Evolutionary conservation across 805 yeast genomes (phyloP), one percentile per base, ranked within the genome.

Genomic region (Ogataea dorogensis): DNA sequence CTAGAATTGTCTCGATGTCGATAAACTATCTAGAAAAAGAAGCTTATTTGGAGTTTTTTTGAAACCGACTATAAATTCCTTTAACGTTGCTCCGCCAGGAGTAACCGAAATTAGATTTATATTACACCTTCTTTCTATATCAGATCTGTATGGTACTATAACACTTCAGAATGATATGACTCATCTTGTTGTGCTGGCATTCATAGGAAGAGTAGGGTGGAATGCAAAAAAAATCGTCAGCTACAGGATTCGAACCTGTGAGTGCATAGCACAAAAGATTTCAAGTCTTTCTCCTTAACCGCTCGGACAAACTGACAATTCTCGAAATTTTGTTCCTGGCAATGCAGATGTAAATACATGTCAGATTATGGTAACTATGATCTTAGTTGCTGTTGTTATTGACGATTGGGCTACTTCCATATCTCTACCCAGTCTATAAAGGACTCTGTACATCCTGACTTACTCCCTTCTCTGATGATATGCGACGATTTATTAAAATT

Each of bases 221-320:
- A 5, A 21, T 21, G 12, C n/a, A 30, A 33, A 31, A 44, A 36
- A 33, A 26, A 27, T 16, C 73, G 74, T 70, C 73, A 68, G 67
- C 74, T 69, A 71, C 76, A 70, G 74, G 76, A 70, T 59, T 70
- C 71, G 76, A 70, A 70, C 76, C 75, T 70, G 73, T 71, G 75
- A 73, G 75, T 73, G 75, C 75, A 68, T 59, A 68, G 73, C 75
- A 74, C 75, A 70, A 70, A 70, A 70, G 74, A 70, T 70, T 69
- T 70, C 73, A 65, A 68, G 66, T 69, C 73, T 69, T 68, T 69
- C 73, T 68, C 74, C 73, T 69, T 68, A 69, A 68, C 73, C 73
- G 60, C 73, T 69, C 73, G 74, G 73, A 69, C 73, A 69, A 68
- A 47, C 52, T 47, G 52, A 47, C 52, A 21, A 24, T 26, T 23